Conservation (phyloP, 345 rosid species). For the Citrus glauca region DNA sequence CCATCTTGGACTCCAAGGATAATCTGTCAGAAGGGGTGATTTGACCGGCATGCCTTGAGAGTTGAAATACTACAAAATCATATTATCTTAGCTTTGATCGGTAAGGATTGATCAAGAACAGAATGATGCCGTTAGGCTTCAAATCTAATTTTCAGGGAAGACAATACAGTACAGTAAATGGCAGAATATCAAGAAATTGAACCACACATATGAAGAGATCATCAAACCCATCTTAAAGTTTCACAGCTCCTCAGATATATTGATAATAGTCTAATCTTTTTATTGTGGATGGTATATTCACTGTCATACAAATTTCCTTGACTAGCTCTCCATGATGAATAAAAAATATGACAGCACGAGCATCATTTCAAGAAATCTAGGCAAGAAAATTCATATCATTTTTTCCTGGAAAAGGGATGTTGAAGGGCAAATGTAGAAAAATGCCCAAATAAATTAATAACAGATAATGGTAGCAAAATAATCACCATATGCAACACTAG, state of each 20-base stretch:
- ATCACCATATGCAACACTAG: background rate
- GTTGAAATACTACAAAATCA: slow-evolving; percentile 56
- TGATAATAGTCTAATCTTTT: background rate
- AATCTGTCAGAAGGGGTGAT: slow-evolving; percentile 58
- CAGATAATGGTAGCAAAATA: background rate
- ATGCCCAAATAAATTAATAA: background rate
- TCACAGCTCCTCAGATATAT: background rate
- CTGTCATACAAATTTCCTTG: background rate
- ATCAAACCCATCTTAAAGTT: background rate
- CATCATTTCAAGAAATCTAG: background rate
- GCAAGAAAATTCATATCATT: background rate
- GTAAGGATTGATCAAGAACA: background rate
- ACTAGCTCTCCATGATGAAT: background rate
- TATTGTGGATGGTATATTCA: background rate
- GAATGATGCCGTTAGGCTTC: background rate
- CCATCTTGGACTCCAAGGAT: slow-evolving; percentile 99
- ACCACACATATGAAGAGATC: background rate
- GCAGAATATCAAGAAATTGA: background rate
- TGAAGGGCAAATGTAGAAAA: background rate
- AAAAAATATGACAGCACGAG: background rate
- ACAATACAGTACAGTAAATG: background rate
- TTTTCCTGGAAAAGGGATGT: no score
- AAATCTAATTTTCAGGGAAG: background rate
- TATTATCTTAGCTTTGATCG: background rate
- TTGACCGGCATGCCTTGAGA: slow-evolving; percentile 50